Evolutionary conservation across 805 yeast genomes (phyloP), one percentile per base, ranked within the genome.

Genomic region (Ogataea paraovalis): DNA sequence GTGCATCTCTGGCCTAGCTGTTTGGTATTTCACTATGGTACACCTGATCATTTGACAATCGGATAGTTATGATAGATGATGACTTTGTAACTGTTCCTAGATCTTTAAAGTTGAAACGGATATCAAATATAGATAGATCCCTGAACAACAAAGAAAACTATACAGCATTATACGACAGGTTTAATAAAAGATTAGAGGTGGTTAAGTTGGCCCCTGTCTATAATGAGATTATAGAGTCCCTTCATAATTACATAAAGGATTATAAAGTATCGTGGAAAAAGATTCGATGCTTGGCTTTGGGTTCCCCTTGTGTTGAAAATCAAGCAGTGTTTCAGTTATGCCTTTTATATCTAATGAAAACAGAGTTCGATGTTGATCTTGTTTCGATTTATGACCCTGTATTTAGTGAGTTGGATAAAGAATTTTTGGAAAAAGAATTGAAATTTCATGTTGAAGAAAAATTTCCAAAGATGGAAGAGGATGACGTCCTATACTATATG

Each of bases 381-480:
- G 57, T 65, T 0, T 53, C 64, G 2, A 20, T 65, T 6, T 67
- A 59, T 55, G 72, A 68, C 45, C 72, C 72, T 1, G 56, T 56
- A 5, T 66, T 66, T 37, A 51, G 43, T 7, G 50, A 50, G 0
- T 19, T 40, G 2, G 72, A 68, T 28, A 45, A 13, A 3, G 37
- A 32, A 2, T 55, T 64, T 23, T 21, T 67, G 6, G 16, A n/a
- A 5, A 30, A 36, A 0, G 21, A 48, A 3, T 45, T 59, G 3
- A 36, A 48, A 3, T 59, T 45, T 42, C 20, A 14, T 13, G 56
- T 63, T 20, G 51, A 52, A 20, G 58, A 58, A 44, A 28, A 16
- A 5, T 37, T 34, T 19, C 46, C 41, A 2, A 27, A 21, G 3
- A 25, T 41, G 3, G 4, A 19, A 1, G 41, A 41, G 1, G 14